Conservation (phyloP, 768 basidiomycete genomes). For the Crassisporium funariophilum region DNA sequence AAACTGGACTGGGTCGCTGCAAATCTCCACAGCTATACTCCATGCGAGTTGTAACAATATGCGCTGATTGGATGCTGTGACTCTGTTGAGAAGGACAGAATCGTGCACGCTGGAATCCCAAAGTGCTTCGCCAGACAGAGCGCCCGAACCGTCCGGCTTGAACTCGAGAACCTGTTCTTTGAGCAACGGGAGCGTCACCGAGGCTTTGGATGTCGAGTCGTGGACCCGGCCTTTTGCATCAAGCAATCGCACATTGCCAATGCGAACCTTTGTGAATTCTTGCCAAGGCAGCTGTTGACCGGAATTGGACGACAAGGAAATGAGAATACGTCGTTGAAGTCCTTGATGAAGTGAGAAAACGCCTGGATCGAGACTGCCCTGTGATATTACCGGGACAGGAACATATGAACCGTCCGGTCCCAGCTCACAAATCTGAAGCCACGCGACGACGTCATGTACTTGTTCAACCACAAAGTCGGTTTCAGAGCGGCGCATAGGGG, state of each 20-base stretch:
- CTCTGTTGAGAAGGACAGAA: constrained; percentile 81
- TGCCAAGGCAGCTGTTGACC: constrained; percentile 90
- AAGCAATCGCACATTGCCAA: constrained; percentile 84
- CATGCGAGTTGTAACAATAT: constrained; percentile 78
- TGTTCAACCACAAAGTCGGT: constrained; percentile 89
- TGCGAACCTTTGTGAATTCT: constrained; percentile 69
- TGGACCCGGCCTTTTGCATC: constrained; percentile 83
- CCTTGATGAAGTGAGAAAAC: constrained; percentile 92
- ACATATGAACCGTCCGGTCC: constrained; percentile 81
- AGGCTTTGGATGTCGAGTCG: constrained; percentile 70
- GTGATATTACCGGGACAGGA: constrained; percentile 81
- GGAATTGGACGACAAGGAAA: constrained; percentile 84
- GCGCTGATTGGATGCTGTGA: constrained; percentile 77
- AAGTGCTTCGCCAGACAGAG: constrained; percentile 65
- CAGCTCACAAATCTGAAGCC: constrained; percentile 86
- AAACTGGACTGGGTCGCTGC: constrained; percentile 87
- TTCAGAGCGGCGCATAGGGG: constrained; percentile 91
- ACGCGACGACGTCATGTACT: constrained; percentile 87
- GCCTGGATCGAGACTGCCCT: constrained; percentile 76
- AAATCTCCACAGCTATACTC: constrained; percentile 80
- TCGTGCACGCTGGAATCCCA: constrained; percentile 97
- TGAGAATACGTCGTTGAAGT: constrained; percentile 77
- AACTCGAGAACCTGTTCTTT: constrained; percentile 76
- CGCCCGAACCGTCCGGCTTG: constrained; percentile 81
- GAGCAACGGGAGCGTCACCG: constrained; percentile 73